phyloP scores from a whole-genome alignment of 2,329 filamentous ascomycete species.

The Graphilbum fragrans region DNA sequence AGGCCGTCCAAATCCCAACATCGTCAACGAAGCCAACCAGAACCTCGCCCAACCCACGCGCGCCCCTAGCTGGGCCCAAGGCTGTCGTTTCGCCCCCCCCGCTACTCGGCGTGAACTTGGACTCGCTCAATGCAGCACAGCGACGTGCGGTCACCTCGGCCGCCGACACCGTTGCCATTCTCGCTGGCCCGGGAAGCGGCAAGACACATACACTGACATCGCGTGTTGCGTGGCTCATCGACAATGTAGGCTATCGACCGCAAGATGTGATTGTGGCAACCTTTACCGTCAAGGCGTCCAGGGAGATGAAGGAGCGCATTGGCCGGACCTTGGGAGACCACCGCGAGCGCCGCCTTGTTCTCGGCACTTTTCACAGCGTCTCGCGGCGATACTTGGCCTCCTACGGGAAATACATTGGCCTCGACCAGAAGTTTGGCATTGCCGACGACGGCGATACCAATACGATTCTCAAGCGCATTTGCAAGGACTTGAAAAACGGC shows the following conservation, averaged over 20 bases:
- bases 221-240: conserved; percentile 79
- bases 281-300: conserved; percentile 90
- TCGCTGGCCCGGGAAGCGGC: conserved; percentile 60
- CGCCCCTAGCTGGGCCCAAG: not conserved
- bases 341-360: conserved; percentile 61
- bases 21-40: no score
- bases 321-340: conserved; percentile 68
- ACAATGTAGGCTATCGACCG: conserved; percentile 58
- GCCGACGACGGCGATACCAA: conserved; percentile 73
- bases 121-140: conserved; percentile 42
- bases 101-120: conserved; percentile 15
- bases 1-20: no score
- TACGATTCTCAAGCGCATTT: conserved; percentile 69
- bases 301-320: conserved; percentile 86
- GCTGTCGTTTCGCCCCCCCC: not conserved
- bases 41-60: no score
- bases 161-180: conserved; percentile 47
- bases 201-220: conserved; percentile 95
- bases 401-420: conserved; percentile 75
- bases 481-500: conserved; percentile 55
- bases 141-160: conserved; percentile 40
- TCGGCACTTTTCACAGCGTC: conserved; percentile 94
- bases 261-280: conserved; percentile 90
- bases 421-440: conserved; percentile 78
- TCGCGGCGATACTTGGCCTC: conserved; percentile 69